These are phyloP conservation scores for Nectriaceae sp. DNA, from an alignment of 2,329 filamentous ascomycete genomes.

Conservation along the genomic window DNA sequence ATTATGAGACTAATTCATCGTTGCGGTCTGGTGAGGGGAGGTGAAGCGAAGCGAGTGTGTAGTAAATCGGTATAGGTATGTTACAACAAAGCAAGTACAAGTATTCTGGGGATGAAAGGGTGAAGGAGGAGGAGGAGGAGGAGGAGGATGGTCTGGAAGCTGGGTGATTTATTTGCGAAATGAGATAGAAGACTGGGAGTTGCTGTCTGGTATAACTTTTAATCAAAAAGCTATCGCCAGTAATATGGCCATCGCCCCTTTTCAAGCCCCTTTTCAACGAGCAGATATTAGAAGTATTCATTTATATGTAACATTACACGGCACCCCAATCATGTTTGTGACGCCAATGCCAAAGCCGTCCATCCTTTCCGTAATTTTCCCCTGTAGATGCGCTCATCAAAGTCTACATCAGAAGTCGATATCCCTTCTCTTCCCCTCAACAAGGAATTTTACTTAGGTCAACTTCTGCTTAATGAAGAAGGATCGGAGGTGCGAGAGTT, in stretches of 20 bases:
- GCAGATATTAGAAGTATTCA: not conserved
- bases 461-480: slow-evolving; percentile 99
- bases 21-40: slow-evolving; percentile 4
- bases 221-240: slow-evolving; percentile 29
- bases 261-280: slow-evolving; percentile 13
- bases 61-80: slow-evolving; percentile 11
- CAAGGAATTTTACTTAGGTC: slow-evolving; percentile 58
- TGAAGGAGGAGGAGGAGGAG: too few species aligned
- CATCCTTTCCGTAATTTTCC: slow-evolving; percentile 11
- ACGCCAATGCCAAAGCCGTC: slow-evolving; percentile 11
- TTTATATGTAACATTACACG: slow-evolving; percentile 26
- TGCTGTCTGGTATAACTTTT: slow-evolving; percentile 33
- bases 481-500: slow-evolving; percentile 88
- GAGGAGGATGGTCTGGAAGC: slow-evolving; percentile 12
- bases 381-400: slow-evolving; percentile 3
- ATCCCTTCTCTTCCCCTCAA: not conserved
- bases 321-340: slow-evolving; percentile 1
- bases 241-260: slow-evolving; percentile 13
- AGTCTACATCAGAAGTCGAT: slow-evolving; percentile 8
- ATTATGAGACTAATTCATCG: too few species aligned
- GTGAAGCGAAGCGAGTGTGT: slow-evolving; percentile 9
- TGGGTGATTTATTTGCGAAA: slow-evolving; percentile 31
- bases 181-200: slow-evolving; percentile 35
- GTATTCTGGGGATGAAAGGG: slow-evolving; percentile 27
- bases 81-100: slow-evolving; percentile 2